Base-by-base conservation (phyloP, 805 yeast genomes). In the Metschnikowia continentalis region DNA sequence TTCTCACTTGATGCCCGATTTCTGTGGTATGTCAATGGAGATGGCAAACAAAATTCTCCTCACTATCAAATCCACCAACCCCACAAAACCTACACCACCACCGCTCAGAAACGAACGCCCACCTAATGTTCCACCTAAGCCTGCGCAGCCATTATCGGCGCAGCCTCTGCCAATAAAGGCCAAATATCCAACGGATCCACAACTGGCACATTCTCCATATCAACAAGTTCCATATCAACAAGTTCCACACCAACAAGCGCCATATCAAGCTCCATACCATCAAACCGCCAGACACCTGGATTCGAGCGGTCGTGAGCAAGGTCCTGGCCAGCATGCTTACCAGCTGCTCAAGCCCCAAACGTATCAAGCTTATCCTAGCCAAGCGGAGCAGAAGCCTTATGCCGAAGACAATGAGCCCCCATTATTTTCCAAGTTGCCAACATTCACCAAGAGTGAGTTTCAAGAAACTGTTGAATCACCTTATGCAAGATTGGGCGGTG, bases 11-110 rank as follows among this genome's bases (percentile, higher is more conserved):
- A 98, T 94, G 20, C 99, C 99, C 1, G 98, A 94, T 66, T 89
- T 94, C 68, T 94, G 99, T 76, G 99, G 99, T 51, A 92, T 94
- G 96, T 80, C 96, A 2, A 90, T 94, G 91, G 97, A 90, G 63
- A 88, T 87, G 80, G 98, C 97, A 3, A 90, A 90, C 63, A 87
- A 86, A 67, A 90, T 94, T 55, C 71, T 94, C 52, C 81, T 80
- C 50, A 89, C 97, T 8, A 90, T 92, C 63, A 86, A 86, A 64
- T 80, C 85, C 39, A 83, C 97, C 2, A 69, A 68, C 49, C 52
- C 57, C 13, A 15, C 49, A 7, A 50, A 47, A 39, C 46, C 40
- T 19, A 37, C 19, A n/a, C 15, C 17, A n/a, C 61, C 64, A 26
- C 61, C 63, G 10, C 65, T 66, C 14, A 64, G 17, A 23, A 26